Conservation (phyloP, 805 yeast genomes). For the Ogataea philodendri region DNA sequence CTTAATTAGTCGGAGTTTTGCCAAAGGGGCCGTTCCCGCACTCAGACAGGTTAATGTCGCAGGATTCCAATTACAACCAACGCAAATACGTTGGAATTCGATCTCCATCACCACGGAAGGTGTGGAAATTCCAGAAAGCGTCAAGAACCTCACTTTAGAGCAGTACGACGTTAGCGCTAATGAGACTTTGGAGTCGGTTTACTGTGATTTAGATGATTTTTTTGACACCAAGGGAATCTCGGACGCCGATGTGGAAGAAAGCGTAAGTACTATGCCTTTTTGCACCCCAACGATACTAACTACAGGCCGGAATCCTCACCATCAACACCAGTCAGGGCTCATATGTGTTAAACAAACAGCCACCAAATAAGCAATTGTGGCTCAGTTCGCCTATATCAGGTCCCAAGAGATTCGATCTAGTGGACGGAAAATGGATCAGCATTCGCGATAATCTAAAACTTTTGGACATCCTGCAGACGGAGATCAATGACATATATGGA, state of each 20-base stretch:
- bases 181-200: constrained; percentile 63
- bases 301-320: constrained; percentile 69
- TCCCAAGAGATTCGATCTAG: constrained; percentile 79
- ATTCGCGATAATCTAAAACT: constrained; percentile 59
- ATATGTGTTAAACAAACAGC: constrained; percentile 93
- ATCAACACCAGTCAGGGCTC: constrained; percentile 72
- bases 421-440: constrained; percentile 75
- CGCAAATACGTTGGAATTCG: constrained; percentile 27
- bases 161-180: constrained; percentile 68
- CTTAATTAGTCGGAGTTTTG: too few relatives aligned
- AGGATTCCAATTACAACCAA: too few relatives aligned
- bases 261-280: constrained; percentile 45
- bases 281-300: constrained; percentile 4
- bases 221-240: constrained; percentile 46
- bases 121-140: constrained; percentile 47
- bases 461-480: constrained; percentile 48
- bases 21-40: too few relatives aligned
- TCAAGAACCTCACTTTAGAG: constrained; percentile 44
- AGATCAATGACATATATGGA: constrained; percentile 38
- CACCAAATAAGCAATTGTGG: constrained; percentile 98
- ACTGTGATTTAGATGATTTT: constrained; percentile 65
- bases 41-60: too few relatives aligned
- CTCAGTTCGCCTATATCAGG: constrained; percentile 90
- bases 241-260: constrained; percentile 69
- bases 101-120: constrained; percentile 50